Percentiles rank a stretch among this genome's conserved stretches.
phyloP scores from a whole-genome alignment of 495 filamentous ascomycete genomes.

The Cudoniella acicularis region DNA sequence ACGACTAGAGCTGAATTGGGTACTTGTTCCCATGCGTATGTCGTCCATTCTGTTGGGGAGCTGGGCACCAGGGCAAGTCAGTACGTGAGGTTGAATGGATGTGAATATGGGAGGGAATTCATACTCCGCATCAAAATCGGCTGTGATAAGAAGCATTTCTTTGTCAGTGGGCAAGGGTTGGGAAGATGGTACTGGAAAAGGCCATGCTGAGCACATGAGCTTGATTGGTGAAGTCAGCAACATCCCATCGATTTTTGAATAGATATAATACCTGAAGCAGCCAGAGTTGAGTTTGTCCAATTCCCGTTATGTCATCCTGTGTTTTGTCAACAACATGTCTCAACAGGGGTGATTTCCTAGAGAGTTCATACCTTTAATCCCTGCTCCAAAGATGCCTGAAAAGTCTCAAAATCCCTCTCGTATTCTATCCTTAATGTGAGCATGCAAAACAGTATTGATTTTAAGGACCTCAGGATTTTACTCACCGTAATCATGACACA shows the following conservation, averaged over 20 bases:
- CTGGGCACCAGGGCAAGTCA: background rate
- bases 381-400: background rate
- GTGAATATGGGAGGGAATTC: background rate
- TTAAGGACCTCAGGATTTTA: too few relatives aligned
- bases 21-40: background rate
- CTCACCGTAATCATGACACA: conserved; percentile 1
- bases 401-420: background rate
- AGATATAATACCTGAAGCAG: background rate
- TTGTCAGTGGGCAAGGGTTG: background rate
- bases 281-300: background rate
- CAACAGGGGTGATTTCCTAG: background rate
- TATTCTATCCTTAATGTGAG: background rate
- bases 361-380: background rate
- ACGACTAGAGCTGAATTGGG: background rate
- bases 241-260: too few relatives aligned
- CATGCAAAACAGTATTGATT: background rate
- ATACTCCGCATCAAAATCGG: background rate
- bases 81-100: background rate
- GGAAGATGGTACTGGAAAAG: background rate
- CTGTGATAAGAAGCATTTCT: background rate
- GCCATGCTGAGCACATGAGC: background rate
- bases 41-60: background rate
- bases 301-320: too few relatives aligned
- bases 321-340: too few relatives aligned
- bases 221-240: background rate